Conservation (phyloP, 345 rosid genomes). For the Triadica sebifera region DNA sequence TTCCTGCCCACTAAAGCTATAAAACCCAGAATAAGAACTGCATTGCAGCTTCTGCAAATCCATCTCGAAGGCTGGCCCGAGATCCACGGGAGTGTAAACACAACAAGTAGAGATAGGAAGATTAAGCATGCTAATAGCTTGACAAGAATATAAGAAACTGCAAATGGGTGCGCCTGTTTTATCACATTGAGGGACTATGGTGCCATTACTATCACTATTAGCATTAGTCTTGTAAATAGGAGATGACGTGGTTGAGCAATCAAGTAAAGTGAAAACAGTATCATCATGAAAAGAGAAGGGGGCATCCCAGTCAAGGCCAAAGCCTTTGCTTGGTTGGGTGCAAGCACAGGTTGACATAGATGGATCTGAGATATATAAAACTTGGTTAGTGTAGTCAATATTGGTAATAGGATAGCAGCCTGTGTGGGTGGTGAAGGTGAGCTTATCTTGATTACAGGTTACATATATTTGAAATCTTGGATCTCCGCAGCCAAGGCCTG, state of each 20-base stretch:
- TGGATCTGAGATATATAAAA: conserved; percentile 60
- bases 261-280: conserved; percentile 71
- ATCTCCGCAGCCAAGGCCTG: conserved; percentile 85
- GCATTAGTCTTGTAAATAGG: conserved; percentile 45
- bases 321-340: conserved; percentile 72
- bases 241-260: conserved; percentile 61
- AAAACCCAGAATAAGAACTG: conserved; percentile 71
- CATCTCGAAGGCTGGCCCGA: conserved; percentile 82
- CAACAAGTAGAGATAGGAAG: conserved; percentile 85
- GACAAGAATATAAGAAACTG: conserved; percentile 71
- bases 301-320: conserved; percentile 85
- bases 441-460: conserved; percentile 50
- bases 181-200: conserved; percentile 58
- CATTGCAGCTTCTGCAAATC: conserved; percentile 65
- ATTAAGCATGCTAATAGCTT: conserved; percentile 64
- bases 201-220: conserved; percentile 15
- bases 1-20: conserved; percentile 75
- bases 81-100: conserved; percentile 80
- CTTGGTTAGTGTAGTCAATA: conserved; percentile 64
- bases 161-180: conserved; percentile 72
- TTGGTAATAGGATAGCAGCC: conserved; percentile 68
- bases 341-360: conserved; percentile 90
- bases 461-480: conserved; percentile 67
- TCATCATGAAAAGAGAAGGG: conserved; percentile 80
- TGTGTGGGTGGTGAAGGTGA: conserved; percentile 68